Evolutionary conservation across 345 rosid species (phyloP), one percentile per base, ranked within the genome.

Genomic region (Citrus australasica): DNA sequence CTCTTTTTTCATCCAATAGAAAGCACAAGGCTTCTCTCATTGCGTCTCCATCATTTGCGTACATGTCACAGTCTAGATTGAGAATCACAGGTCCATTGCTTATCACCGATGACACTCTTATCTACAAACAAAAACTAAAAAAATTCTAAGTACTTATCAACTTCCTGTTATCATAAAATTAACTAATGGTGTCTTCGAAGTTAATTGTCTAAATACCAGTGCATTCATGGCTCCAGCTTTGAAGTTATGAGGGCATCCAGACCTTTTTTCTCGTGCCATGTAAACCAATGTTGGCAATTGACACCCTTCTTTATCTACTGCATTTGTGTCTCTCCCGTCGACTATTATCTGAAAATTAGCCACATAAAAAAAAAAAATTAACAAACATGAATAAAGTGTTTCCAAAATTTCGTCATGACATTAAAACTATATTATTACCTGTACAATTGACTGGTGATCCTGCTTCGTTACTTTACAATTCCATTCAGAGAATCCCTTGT

Each of bases 241-340:
- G 78, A 85, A 86, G 73, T 88, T 74, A 65, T 88, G 91, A 75
- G 73, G 82, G 42, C 58, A 79, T 21, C 80, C 78, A 1, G 86
- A 86, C 69, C 88, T 83, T 79, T 88, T 88, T 48, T 88, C 89
- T 42, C 88, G 68, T 56, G 91, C 83, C 75, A 83, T 63, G 79
- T 88, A 88, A 25, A 85, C 86, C 17, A 85, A 67, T 5, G 84
- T 83, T 8, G 91, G 91, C 75, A 88, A 73, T 33, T 67, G 42
- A 60, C 81, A 60, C 37, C 89, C 88, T 59, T 82, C 83, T 55
- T 55, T 66, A 35, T 85, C 89, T 6, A 58, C 76, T 19, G 79
- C 67, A 24, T 61, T 28, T 27, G 17, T 4, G 35, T 80, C 86
- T 67, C 67, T 84, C 37, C 87, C 85, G 69, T 82, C 84, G 46